Evolutionary conservation across 805 yeast species (phyloP).

Genomic region (Diddensiella transvaalensis): DNA sequence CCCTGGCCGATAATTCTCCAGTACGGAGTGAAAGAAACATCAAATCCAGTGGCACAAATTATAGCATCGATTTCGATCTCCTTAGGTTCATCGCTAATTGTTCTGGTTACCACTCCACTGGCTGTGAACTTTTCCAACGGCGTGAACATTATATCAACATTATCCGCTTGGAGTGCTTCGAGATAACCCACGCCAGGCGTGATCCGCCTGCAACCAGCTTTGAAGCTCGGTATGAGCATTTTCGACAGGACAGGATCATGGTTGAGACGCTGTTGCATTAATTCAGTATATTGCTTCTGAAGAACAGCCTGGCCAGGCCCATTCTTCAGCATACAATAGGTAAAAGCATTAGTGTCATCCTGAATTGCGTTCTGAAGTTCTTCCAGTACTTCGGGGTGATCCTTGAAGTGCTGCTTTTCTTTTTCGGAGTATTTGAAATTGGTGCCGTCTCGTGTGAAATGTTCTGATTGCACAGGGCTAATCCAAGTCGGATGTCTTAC

Average conservation of each 20-base stretch:
- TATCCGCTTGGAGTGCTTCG: conserved; percentile 20
- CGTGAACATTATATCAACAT: conserved; percentile 21
- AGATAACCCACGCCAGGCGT: conserved; percentile 26
- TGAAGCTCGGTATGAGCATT: conserved; percentile 21
- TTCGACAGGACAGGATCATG: conserved; percentile 7
- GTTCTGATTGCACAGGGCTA: background rate
- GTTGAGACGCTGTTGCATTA: conserved; percentile 3
- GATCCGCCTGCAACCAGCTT: conserved; percentile 25
- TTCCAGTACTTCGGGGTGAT: conserved; percentile 1
- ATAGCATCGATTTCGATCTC: conserved; percentile 22
- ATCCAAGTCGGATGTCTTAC: conserved; percentile 25
- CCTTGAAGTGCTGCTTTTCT: conserved; percentile 14
- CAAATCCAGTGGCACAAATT: conserved; percentile 19
- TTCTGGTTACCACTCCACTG: conserved; percentile 24
- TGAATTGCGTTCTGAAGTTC: background rate
- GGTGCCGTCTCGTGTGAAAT: conserved; percentile 1
- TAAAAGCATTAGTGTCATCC: conserved; percentile 7
- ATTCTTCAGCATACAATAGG: conserved; percentile 8
- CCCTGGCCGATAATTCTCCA: conserved; percentile 14
- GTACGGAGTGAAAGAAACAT: conserved; percentile 10
- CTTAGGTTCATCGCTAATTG: conserved; percentile 32
- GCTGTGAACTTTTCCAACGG: conserved; percentile 19
- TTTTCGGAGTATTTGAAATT: conserved; percentile 19
- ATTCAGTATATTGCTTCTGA: background rate
- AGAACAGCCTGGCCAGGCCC: conserved; percentile 7